phyloP scores from a whole-genome alignment of 306 rosid genomes.

The Datisca glomerata region DNA sequence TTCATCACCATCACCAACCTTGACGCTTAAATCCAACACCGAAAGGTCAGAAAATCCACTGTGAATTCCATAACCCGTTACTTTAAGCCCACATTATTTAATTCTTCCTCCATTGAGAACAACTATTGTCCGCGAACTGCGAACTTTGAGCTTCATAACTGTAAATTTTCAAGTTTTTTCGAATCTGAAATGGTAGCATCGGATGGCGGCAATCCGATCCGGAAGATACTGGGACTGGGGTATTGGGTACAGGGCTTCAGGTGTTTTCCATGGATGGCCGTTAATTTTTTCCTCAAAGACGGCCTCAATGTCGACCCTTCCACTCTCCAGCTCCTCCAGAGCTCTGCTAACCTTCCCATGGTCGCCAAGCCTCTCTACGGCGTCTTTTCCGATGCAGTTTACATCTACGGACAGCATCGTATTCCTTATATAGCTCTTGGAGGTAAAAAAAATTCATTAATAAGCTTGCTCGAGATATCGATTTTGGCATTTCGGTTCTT shows the following conservation, averaged over 20 bases:
- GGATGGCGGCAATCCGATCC: constrained; percentile 19
- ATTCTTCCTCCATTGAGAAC: not conserved
- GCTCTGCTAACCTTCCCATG: constrained; percentile 85
- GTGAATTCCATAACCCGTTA: too few relatives aligned
- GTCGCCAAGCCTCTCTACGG: constrained; percentile 84
- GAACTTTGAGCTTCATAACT: not conserved
- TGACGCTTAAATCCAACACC: too few relatives aligned
- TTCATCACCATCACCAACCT: too few relatives aligned
- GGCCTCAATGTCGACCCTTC: constrained; percentile 64
- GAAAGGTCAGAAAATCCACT: too few relatives aligned
- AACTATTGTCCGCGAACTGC: not conserved
- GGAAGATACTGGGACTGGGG: constrained; percentile 56
- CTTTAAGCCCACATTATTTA: too few relatives aligned
- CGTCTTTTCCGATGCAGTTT: constrained; percentile 63
- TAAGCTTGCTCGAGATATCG: too few relatives aligned
- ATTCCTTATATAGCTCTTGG: constrained; percentile 82
- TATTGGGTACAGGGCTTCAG: constrained; percentile 88
- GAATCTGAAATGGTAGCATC: constrained; percentile 18
- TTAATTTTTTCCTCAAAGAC: constrained; percentile 79
- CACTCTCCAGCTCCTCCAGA: constrained; percentile 72
- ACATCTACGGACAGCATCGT: constrained; percentile 67
- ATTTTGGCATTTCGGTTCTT: too few relatives aligned
- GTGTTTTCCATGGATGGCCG: constrained; percentile 82
- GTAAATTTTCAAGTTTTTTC: not conserved
- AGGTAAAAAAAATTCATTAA: constrained; percentile 21